A percentile compares a stretch with the other conserved stretches of the same genome.
Evolutionary conservation across 2,329 filamentous ascomycete genomes (phyloP).

Genomic region (Alternaria arborescens): DNA sequence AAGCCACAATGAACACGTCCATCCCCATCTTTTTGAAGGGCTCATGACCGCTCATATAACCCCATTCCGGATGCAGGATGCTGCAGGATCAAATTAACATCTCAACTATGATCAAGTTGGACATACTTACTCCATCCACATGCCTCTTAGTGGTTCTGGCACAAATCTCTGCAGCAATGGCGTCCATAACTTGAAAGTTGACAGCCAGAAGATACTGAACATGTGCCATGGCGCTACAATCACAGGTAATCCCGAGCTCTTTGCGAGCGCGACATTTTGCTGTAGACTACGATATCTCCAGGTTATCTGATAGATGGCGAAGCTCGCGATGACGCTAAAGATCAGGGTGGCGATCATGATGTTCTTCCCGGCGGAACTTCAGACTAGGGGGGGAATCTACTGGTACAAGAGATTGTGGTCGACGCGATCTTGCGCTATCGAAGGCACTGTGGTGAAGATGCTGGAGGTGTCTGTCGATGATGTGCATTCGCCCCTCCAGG

Average conservation of each 20-base stretch:
- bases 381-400: not conserved
- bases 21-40: constrained; percentile 66
- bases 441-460: not conserved
- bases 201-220: constrained; percentile 64
- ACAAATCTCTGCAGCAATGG: constrained; percentile 63
- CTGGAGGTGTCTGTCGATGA: constrained; percentile 5
- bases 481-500: constrained; percentile 10
- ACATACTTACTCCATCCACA: constrained; percentile 66
- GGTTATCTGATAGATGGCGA: constrained; percentile 43
- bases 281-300: constrained; percentile 49
- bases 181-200: constrained; percentile 64
- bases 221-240: constrained; percentile 55
- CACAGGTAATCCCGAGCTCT: constrained; percentile 57
- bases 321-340: constrained; percentile 35
- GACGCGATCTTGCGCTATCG: not conserved
- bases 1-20: constrained; percentile 72
- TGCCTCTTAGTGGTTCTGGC: constrained; percentile 64
- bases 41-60: constrained; percentile 64
- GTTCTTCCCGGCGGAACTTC: constrained; percentile 4
- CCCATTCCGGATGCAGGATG: constrained; percentile 67
- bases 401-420: not conserved
- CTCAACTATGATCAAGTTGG: not conserved
- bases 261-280: constrained; percentile 55
- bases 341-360: constrained; percentile 39
- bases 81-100: constrained; percentile 45